Evolutionary conservation across 441 rosid genomes (phyloP), one percentile per base, ranked within the genome.

Genomic region (Capsella rubella): DNA sequence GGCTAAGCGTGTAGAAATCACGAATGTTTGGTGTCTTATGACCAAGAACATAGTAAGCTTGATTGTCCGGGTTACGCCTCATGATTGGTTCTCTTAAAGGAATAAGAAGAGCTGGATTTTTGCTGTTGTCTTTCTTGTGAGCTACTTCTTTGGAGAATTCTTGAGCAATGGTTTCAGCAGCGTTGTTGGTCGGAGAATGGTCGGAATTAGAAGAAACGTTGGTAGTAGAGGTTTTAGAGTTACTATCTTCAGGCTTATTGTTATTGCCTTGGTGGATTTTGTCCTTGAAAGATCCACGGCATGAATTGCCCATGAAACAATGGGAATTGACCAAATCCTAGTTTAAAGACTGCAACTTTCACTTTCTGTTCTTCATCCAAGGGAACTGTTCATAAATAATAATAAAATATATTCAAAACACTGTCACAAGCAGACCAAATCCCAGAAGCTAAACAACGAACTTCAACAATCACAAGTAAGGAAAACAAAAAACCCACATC

Each of bases 241-340:
- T 75, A 5, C 37, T 34, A 39, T 84, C 93, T 64, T 85, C 89
- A 80, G 90, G 94, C 87, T 79, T 92, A 57, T 32, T 28, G 80
- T 67, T 84, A 83, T 47, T 72, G 84, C 91, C 87, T 84, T 84
- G 83, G 76, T 76, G 78, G 73, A 79, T 58, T 54, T 62, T 62
- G 61, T 63, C 81, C 59, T 73, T 73, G 56, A 74, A 78, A 67
- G 81, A 78, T 61, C 81, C 74, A 69, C 81, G 95, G 89, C 97
- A 91, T 82, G 92, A 73, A 79, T 91, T 91, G 97, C 97, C 97
- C 97, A 91, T 90, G 80, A 88, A 87, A 84, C 92, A 83, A 71
- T 82, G 65, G 78, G 4, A 32, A 60, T 4, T 11, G 6, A 37
- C 40, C 58, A 66, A 74, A 64, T 65, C 78, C 40, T 40, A 40